Base-by-base conservation (phyloP, 2,329 filamentous ascomycete genomes). In the Septoria linicola region DNA sequence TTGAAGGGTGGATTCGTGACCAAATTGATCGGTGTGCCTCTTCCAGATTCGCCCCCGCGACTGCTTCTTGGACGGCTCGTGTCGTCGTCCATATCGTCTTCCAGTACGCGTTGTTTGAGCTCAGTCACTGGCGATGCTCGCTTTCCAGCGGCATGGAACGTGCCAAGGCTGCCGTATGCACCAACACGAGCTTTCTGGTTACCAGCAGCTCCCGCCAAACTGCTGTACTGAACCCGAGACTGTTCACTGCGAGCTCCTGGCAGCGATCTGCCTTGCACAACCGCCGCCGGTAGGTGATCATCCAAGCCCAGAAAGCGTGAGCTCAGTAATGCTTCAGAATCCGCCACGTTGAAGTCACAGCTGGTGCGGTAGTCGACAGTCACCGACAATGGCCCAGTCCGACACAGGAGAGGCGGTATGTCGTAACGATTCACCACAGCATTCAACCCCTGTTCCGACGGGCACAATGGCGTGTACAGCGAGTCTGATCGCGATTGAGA, bases 1-100 rank as follows among this genome's bases (percentile, higher is more conserved):
- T 99, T 99, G 76, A 99, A 99, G 0, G 92, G 91, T 62, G 95
- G 89, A 63, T 96, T 96, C 0, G 89, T 95, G 17, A 96, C 0
- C 89, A 96, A 5, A 88, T 85, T 46, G 89, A 82, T 61, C 13
- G 59, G 57, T 17, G 54, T 41, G 21, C 57, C 45, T 23, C 51
- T 51, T 25, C 53, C 43, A 35, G 25, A 41, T 10, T 49, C 32
- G 5, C 31, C 25, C 35, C 49, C 40, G 19, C 41, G 41, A 36
- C 31, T 44, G 13, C 37, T 35, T 16, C 30, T 37, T 17, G 35
- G 43, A 14, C 50, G 56, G 23, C 53, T 39, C 35, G 35, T 53
- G 14, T 46, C 43, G 17, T 42, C 44, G 19, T 58, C 52, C 27
- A 49, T 53, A 39, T 59, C 61, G 19, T 59, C 53, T 31, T 62